Evolutionary conservation across 2,329 filamentous ascomycete genomes (phyloP), one percentile per base, ranked within the genome.

Genomic region (Scedosporium aurantiacum): DNA sequence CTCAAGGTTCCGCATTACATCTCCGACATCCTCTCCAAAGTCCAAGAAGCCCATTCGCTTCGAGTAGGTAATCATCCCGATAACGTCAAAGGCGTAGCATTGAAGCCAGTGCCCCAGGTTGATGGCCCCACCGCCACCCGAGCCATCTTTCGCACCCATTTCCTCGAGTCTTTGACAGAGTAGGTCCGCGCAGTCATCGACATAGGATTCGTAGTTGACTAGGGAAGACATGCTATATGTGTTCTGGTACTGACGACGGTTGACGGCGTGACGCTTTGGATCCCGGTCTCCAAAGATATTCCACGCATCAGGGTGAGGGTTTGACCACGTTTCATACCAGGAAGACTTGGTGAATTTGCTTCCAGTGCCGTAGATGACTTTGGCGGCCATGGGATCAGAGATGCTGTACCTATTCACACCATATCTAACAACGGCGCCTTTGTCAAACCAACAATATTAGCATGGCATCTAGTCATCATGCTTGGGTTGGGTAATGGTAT

Each of bases 321-420:
- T 66, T 1, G 63, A 57, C 68, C 68, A 74, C 1, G 69, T 59
- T 0, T 63, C 41, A 32, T 74, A 75, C 70, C 71, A 74, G 0
- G 66, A 58, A 0, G 70, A 73, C 61, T 75, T 75, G 8, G 65
- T 21, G 56, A 71, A 73, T 16, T 66, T 65, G 32, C 65, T 69
- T n/a, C 67, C 66, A 5, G 67, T 61, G 16, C 70, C 69, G 52
- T 72, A 71, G 54, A 75, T 72, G 45, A 69, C 63, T 61, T 75
- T 77, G 2, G 73, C 64, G 0, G 75, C 76, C 0, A 72, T 66
- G 0, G 71, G 68, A 60, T 78, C 73, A 40, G 70, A 71, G 63
- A 82, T 70, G 41, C 74, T 78, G 61, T 79, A 81, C 6, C 79
- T 73, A 18, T 77, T 72, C 0, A 78, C 78, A 0, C 75, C 76